These are phyloP conservation scores for Anethum foeniculum DNA, from an alignment of 140 eudicot genomes.

Conservation along the genomic window DNA sequence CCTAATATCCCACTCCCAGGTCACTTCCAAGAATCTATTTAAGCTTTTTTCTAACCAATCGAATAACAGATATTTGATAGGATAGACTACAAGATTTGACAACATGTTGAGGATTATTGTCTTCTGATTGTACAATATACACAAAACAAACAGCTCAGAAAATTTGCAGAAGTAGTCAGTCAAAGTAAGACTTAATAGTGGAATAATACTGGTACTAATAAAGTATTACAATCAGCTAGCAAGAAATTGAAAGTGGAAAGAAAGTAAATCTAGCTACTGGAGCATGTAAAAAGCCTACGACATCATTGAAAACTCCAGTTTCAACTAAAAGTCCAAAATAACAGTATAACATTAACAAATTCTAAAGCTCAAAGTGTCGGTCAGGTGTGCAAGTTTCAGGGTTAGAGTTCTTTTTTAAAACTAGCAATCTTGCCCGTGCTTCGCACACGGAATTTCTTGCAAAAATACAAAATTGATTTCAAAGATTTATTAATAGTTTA, in stretches of 20 bases:
- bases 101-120: neutral
- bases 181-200: neutral
- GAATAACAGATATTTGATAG: neutral
- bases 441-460: too few relatives aligned
- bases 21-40: conserved; percentile 4
- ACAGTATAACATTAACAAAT: neutral
- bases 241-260: neutral
- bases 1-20: neutral
- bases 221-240: neutral
- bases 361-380: neutral
- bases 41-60: conserved; percentile 2
- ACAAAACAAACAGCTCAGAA: neutral
- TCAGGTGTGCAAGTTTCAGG: neutral
- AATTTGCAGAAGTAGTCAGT: neutral
- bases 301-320: neutral
- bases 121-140: neutral
- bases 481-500: too few relatives aligned
- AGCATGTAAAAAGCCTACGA: neutral
- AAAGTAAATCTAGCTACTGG: neutral
- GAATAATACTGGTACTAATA: neutral
- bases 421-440: too few relatives aligned
- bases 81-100: neutral
- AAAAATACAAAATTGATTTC: too few relatives aligned
- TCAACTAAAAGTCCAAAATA: neutral
- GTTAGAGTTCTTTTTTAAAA: neutral